Percentiles rank a stretch among this genome's conserved stretches.
Conservation (phyloP, 192 early-diverging fungal species). For the Entophlyctis luteolus region DNA sequence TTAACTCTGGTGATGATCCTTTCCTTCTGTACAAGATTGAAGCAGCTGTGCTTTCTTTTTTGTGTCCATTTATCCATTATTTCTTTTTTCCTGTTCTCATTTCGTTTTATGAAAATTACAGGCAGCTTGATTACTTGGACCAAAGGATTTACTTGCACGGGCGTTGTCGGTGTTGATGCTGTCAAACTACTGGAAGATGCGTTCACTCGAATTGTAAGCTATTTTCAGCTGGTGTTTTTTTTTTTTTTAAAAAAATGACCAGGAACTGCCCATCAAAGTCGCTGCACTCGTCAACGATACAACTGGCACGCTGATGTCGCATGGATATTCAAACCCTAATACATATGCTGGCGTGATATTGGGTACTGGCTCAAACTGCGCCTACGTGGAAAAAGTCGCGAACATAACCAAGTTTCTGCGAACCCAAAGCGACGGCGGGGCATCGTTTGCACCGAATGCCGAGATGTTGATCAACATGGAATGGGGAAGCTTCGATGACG, state of each 20-base stretch:
- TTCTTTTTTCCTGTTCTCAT: not conserved
- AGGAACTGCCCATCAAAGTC: constrained; percentile 67
- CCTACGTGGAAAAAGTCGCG: constrained; percentile 78
- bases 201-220: constrained; percentile 53
- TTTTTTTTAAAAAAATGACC: not conserved
- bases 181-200: constrained; percentile 82
- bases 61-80: not conserved
- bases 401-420: constrained; percentile 72
- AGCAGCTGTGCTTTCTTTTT: not conserved
- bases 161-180: constrained; percentile 78
- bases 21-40: too few species aligned
- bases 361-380: constrained; percentile 92
- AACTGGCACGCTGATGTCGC: constrained; percentile 84
- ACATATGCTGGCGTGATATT: constrained; percentile 83
- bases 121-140: constrained; percentile 55
- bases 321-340: constrained; percentile 77
- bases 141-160: constrained; percentile 81
- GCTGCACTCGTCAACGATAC: constrained; percentile 93
- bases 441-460: too few species aligned
- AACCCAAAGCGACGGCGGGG: constrained; percentile 23
- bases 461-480: constrained; percentile 96
- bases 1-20: constrained; percentile 52
- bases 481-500: constrained; percentile 78
- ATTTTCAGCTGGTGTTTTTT: not conserved
- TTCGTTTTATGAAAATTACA: too few species aligned